Conservation (phyloP, 768 basidiomycete species). For the Galerina sulciceps region DNA sequence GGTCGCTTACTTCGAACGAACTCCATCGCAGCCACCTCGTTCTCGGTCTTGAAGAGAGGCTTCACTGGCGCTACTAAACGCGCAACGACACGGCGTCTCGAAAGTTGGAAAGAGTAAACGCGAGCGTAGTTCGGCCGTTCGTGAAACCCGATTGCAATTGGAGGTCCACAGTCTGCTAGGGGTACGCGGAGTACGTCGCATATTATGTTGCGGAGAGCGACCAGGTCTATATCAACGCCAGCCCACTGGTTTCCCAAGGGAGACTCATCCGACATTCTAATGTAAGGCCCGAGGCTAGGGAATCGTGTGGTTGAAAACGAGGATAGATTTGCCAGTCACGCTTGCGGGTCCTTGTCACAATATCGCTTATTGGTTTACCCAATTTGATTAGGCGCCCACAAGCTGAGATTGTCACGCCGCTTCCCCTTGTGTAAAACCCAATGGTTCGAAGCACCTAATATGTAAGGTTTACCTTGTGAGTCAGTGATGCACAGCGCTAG, state of each 20-base stretch:
- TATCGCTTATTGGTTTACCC: too few relatives aligned
- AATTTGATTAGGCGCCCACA: too few relatives aligned
- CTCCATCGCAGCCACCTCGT: conserved; percentile 23
- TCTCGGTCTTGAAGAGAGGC: conserved; percentile 23
- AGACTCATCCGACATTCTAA: too few relatives aligned
- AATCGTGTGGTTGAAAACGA: too few relatives aligned
- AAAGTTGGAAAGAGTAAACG: conserved; percentile 20
- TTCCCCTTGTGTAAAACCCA: too few relatives aligned
- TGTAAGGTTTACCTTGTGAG: too few relatives aligned
- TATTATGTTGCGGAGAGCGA: conserved; percentile 14
- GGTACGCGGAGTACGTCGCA: conserved; percentile 17
- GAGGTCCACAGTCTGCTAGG: conserved; percentile 17
- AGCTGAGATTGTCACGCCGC: too few relatives aligned
- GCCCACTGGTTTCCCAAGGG: conserved; percentile 15
- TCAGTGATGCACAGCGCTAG: too few relatives aligned
- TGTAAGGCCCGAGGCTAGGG: too few relatives aligned
- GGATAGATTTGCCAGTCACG: too few relatives aligned
- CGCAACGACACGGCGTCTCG: conserved; percentile 15
- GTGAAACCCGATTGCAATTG: conserved; percentile 8
- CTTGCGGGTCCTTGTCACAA: too few relatives aligned
- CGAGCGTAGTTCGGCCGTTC: conserved; percentile 15
- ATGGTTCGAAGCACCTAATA: too few relatives aligned
- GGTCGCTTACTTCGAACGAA: conserved; percentile 19
- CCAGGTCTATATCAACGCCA: conserved; percentile 14
- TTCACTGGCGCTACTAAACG: conserved; percentile 21